Base-by-base conservation (phyloP, 208 protist genomes). In the Tritrichomonas musculus region DNA sequence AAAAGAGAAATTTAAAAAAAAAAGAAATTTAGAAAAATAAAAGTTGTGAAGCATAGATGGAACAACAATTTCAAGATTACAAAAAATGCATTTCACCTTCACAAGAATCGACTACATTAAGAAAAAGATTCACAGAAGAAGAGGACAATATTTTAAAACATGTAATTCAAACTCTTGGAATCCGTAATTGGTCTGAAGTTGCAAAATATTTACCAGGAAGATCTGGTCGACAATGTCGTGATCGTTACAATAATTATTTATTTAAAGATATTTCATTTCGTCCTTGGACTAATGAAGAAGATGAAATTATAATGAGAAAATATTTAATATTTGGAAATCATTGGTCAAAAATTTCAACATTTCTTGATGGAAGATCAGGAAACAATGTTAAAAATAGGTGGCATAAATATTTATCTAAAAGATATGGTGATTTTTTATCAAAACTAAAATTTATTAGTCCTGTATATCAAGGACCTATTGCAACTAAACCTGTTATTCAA, bases 341-440 rank as follows among this genome's bases (percentile, higher is more conserved):
- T n/a, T 82, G 73, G 73, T 47, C 73, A 20, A 82, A 82, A 82
- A 82, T 82, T 50, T 25, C 73, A 47, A 20, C n/a, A 30, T 82
- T 82, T 8, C 41, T 82, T 22, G 41, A n/a, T 11, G 73, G 73
- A n/a, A 47, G 73, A n/a, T 53, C n/a, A 22, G 73, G 41, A n/a
- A n/a, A n/a, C n/a, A n/a, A n/a, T n/a, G n/a, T n/a, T n/a, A n/a
- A n/a, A n/a, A n/a, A n/a, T n/a, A n/a, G n/a, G n/a, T n/a, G n/a
- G n/a, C n/a, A n/a, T n/a, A n/a, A n/a, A n/a, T n/a, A n/a, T n/a
- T n/a, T 50, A 82, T 53, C 20, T n/a, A n/a, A n/a, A n/a, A n/a
- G n/a, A n/a, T n/a, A n/a, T n/a, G n/a, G n/a, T n/a, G n/a, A n/a
- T n/a, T n/a, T n/a, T n/a, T n/a, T n/a, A n/a, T n/a, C n/a, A n/a